Evolutionary conservation across 2,329 filamentous ascomycete genomes (phyloP).

Genomic region (Pochonia chlamydosporia): DNA sequence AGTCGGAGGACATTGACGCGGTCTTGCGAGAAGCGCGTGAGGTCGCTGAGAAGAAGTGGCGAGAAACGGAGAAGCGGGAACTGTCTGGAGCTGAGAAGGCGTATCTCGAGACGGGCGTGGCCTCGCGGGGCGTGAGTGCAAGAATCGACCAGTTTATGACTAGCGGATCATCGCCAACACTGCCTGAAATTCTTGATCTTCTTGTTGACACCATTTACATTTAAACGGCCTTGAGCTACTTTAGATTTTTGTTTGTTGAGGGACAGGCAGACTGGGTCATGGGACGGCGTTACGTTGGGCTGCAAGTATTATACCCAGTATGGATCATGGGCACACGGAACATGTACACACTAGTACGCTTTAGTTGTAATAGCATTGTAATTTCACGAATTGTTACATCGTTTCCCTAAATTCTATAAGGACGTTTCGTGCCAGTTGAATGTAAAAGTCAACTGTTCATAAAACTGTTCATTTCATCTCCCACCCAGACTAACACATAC

Average conservation of each 20-base stretch:
- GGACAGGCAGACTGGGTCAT: no score
- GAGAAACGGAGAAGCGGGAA: slow-evolving; percentile 54
- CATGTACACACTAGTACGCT: neutral
- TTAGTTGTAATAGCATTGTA: neutral
- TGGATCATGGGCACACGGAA: neutral
- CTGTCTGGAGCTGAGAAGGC: slow-evolving; percentile 49
- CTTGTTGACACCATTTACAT: slow-evolving; percentile 29
- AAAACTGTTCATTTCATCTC: no score
- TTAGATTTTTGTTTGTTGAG: no score
- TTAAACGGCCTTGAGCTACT: neutral
- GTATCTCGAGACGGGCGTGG: slow-evolving; percentile 51
- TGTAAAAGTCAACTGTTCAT: no score
- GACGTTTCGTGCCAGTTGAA: no score
- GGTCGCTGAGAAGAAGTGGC: slow-evolving; percentile 68
- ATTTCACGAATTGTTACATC: no score
- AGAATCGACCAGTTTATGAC: slow-evolving; percentile 27
- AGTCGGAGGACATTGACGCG: slow-evolving; percentile 66
- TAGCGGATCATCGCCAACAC: slow-evolving; percentile 28
- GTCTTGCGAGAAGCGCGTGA: slow-evolving; percentile 64
- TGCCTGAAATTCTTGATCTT: slow-evolving; percentile 39
- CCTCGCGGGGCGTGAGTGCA: slow-evolving; percentile 16
- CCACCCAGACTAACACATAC: neutral
- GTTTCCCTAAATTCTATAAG: no score
- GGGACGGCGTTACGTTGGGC: neutral
- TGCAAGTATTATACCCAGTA: neutral